Evolutionary conservation across 192 early-diverging fungal species (phyloP), one percentile per base, ranked within the genome.

Genomic region (Coemansia sp.): DNA sequence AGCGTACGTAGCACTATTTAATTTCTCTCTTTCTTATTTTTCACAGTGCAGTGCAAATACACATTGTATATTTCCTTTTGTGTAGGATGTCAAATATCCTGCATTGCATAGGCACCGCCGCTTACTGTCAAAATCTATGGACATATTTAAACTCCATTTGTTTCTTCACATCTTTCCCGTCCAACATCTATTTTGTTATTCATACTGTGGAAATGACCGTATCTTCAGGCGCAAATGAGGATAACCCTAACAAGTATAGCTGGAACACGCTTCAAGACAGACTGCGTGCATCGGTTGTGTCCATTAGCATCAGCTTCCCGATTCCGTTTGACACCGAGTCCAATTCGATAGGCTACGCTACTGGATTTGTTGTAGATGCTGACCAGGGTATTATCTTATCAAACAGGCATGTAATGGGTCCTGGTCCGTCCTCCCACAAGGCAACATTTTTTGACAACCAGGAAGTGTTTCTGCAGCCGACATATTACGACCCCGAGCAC

Each of bases 401-500:
- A 1, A 92, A 92, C 75, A 74, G 89, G 16, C 91, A 92, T 62
- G 89, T 92, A 31, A 86, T 91, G 35, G 83, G 79, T 3, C 70
- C 88, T 5, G 88, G 86, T 0, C 91, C 91, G 2, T 84, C 85
- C 58, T 82, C 84, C 56, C 88, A 85, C 38, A 85, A 89, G 67
- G 89, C 86, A 19, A 77, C 84, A 0, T 84, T 90, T 57, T 83
- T 84, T 53, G 86, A 88, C 66, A 85, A 88, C 58, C 85, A 89
- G 60, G 87, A 89, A 56, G 85, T 91, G 14, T 82, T 79, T 39
- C 61, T 91, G 60, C 79, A 85, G 27, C 85, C 89, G 2, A 77
- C 88, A 49, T 91, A 90, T 63, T 85, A 87, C 45, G 91, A 92
- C 59, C 91, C 91, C 0, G 77, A 90, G n/a, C 89, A 92, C 64